phyloP scores from a whole-genome alignment of 2,329 filamentous ascomycete genomes.

The Nothopassalora personata region DNA sequence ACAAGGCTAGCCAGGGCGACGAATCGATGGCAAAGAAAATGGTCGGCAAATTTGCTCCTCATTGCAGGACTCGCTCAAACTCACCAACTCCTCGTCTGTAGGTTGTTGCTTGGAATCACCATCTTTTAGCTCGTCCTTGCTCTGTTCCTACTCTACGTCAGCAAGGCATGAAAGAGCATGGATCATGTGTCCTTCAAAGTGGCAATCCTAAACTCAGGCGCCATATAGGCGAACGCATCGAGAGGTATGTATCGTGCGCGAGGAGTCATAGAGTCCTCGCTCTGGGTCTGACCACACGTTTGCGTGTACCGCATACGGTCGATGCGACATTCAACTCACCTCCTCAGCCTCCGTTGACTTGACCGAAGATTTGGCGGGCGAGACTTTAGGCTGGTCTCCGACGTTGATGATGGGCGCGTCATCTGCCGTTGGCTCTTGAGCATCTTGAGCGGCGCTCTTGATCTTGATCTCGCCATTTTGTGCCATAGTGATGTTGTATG shows the following conservation, averaged over 20 bases:
- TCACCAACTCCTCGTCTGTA: conserved; percentile 6
- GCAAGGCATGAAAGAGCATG: conserved; percentile 10
- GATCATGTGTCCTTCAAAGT: neutral
- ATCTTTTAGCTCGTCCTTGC: conserved; percentile 1
- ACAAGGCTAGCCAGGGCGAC: neutral
- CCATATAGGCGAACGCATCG: neutral
- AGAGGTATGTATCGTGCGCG: neutral
- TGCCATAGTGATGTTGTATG: conserved; percentile 15
- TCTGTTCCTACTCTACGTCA: conserved; percentile 15
- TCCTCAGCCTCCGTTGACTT: conserved; percentile 15
- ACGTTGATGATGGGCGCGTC: neutral
- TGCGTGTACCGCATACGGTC: neutral
- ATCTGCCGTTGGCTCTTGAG: neutral
- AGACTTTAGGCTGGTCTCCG: conserved; percentile 10
- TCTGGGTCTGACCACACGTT: too few relatives aligned
- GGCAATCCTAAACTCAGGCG: too few relatives aligned
- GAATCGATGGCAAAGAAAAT: neutral
- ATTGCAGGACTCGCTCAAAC: neutral
- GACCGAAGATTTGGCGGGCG: conserved; percentile 8
- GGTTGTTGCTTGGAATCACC: neutral
- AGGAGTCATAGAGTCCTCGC: too few relatives aligned
- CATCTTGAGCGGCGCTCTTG: conserved; percentile 19
- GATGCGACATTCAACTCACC: conserved; percentile 15
- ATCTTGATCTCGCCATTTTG: conserved; percentile 20
- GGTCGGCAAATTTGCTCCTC: neutral